Percentiles rank a stretch among this genome's conserved stretches.
Evolutionary conservation across 2,329 filamentous ascomycete species (phyloP).

Genomic region (Botrytis byssoidea): DNA sequence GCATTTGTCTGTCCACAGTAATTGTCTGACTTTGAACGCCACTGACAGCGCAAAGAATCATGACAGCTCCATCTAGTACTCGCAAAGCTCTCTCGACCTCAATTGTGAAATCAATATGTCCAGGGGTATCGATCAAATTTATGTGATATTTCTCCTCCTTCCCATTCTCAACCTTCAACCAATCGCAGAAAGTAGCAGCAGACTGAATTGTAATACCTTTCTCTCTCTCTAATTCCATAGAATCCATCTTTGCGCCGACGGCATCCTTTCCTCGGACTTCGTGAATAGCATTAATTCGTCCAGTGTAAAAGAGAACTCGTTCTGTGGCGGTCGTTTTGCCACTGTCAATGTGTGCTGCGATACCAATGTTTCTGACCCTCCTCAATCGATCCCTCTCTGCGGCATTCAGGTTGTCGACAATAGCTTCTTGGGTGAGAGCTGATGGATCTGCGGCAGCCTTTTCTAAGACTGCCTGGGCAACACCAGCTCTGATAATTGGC

Average conservation of each 20-base stretch:
- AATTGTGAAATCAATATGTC: conserved; percentile 98
- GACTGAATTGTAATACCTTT: conserved; percentile 99
- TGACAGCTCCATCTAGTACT: conserved; percentile 93
- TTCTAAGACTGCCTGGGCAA: conserved; percentile 38
- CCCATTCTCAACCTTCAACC: conserved; percentile 81
- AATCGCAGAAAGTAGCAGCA: conserved; percentile 96
- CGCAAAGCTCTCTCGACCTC: conserved; percentile 94
- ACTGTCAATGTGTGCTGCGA: conserved; percentile 97
- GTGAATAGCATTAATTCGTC: conserved; percentile 94
- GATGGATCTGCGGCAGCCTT: conserved; percentile 35
- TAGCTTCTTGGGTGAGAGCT: conserved; percentile 32
- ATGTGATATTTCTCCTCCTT: conserved; percentile 92
- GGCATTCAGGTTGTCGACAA: conserved; percentile 44
- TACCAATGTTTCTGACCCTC: conserved; percentile 92
- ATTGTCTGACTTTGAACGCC: conserved; percentile 98
- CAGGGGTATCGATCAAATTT: conserved; percentile 97
- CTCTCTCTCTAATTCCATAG: conserved; percentile 97
- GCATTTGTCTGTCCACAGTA: conserved; percentile 98
- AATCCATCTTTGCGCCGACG: conserved; percentile 99
- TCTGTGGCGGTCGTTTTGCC: conserved; percentile 97
- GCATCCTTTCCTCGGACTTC: conserved; percentile 94
- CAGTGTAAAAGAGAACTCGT: conserved; percentile 96
- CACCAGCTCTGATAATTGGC: conserved; percentile 30
- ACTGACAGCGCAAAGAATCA: conserved; percentile 97
- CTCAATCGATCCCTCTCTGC: conserved; percentile 76